Conservation (phyloP, 1,139 yeast species). For the Kurtzmaniella quercitrusa region DNA sequence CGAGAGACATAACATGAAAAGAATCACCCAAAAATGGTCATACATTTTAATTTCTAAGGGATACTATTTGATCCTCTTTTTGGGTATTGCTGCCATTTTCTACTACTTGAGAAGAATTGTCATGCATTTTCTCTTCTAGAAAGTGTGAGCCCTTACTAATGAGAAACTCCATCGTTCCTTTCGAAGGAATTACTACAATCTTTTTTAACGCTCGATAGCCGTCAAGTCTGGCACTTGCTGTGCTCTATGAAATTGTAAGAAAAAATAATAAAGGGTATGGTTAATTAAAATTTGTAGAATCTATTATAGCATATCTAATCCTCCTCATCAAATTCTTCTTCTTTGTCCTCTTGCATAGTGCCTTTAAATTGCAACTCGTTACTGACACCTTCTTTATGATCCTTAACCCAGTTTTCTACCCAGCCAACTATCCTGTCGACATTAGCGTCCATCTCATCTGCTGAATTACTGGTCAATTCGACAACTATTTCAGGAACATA, state of each 20-base stretch:
- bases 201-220: too few species aligned
- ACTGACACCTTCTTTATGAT: slow-evolving; percentile 41
- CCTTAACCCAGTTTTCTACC: slow-evolving; percentile 67
- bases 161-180: too few species aligned
- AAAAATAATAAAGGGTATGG: not conserved
- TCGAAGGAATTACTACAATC: too few species aligned
- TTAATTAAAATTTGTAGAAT: not conserved
- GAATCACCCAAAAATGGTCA: slow-evolving; percentile 53
- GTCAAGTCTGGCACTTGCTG: not conserved
- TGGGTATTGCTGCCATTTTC: slow-evolving; percentile 21
- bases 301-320: slow-evolving; percentile 1
- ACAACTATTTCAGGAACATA: slow-evolving; percentile 80
- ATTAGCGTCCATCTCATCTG: slow-evolving; percentile 76
- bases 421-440: slow-evolving; percentile 72
- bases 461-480: slow-evolving; percentile 66
- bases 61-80: slow-evolving; percentile 31
- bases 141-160: not conserved
- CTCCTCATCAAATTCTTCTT: slow-evolving; percentile 12
- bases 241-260: not conserved
- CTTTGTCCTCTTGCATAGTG: slow-evolving; percentile 11
- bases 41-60: slow-evolving; percentile 53
- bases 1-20: slow-evolving; percentile 57
- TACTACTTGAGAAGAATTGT: slow-evolving; percentile 26
- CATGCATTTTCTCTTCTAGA: slow-evolving; percentile 11
- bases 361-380: slow-evolving; percentile 18